These are phyloP conservation scores for Gonium pectorale DNA, from an alignment of 139 green algal genomes.

Conservation along the genomic window DNA sequence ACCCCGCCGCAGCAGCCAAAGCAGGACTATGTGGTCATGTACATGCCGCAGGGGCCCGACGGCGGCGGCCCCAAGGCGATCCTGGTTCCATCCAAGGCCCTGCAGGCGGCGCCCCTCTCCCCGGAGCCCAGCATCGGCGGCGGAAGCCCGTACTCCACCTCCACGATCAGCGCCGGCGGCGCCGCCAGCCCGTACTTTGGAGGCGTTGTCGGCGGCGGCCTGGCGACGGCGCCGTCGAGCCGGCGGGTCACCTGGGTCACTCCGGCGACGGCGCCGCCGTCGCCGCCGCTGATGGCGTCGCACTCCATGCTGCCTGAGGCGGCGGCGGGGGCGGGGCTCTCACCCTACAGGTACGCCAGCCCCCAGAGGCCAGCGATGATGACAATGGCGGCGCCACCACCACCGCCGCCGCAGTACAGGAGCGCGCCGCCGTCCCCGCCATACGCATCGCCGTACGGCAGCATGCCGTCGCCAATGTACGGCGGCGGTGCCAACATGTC, in stretches of 20 bases:
- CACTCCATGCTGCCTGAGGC: too few relatives aligned
- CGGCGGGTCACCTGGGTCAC: too few relatives aligned
- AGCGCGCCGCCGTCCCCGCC: background rate
- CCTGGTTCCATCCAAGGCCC: background rate
- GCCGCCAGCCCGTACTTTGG: background rate
- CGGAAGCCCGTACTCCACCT: too few relatives aligned
- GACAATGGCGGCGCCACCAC: too few relatives aligned
- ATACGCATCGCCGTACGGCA: slow-evolving; percentile 12
- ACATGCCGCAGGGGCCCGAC: slow-evolving; percentile 13
- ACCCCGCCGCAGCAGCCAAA: background rate
- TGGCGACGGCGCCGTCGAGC: too few relatives aligned
- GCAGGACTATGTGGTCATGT: slow-evolving; percentile 36
- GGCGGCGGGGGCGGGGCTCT: too few relatives aligned
- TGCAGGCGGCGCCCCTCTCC: slow-evolving; percentile 1
- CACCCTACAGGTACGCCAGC: too few relatives aligned
- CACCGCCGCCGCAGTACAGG: background rate
- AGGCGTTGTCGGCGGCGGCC: too few relatives aligned
- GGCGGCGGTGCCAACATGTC: background rate
- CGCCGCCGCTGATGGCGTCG: background rate
- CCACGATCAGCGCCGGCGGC: background rate
- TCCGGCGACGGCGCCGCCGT: background rate
- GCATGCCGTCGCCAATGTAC: too few relatives aligned
- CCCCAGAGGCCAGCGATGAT: too few relatives aligned
- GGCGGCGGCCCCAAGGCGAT: slow-evolving; percentile 9
- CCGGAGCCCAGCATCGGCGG: background rate